Evolutionary conservation across 2,329 filamentous ascomycete species (phyloP).

Genomic region (Alternaria panax): DNA sequence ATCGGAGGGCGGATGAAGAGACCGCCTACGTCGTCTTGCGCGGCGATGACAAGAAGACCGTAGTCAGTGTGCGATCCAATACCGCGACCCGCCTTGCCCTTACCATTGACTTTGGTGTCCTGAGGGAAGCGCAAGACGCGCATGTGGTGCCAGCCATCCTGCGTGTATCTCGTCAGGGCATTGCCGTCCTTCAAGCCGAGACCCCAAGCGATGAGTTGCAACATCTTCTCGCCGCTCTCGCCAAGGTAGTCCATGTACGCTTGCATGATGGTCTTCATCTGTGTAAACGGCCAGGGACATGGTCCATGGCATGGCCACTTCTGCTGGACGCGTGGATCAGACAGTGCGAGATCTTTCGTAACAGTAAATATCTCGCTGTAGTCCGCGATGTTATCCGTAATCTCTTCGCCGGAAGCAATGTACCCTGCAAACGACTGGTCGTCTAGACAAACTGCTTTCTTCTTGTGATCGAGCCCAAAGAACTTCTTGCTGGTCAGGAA

Average conservation of each 20-base stretch:
- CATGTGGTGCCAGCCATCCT: constrained; percentile 63
- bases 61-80: constrained; percentile 64
- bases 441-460: constrained; percentile 57
- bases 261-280: constrained; percentile 53
- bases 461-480: constrained; percentile 5
- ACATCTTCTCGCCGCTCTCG: constrained; percentile 54
- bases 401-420: constrained; percentile 57
- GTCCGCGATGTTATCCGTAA: constrained; percentile 56
- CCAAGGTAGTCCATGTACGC: constrained; percentile 55
- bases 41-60: constrained; percentile 60
- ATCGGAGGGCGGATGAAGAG: constrained; percentile 58
- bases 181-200: constrained; percentile 51
- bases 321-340: constrained; percentile 51
- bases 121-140: constrained; percentile 55
- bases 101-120: constrained; percentile 54
- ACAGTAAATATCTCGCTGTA: constrained; percentile 63
- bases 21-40: constrained; percentile 61
- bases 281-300: constrained; percentile 57
- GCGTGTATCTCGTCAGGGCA: constrained; percentile 53
- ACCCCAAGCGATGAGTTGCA: constrained; percentile 57
- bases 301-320: constrained; percentile 61
- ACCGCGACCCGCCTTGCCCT: constrained; percentile 59
- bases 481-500: constrained; percentile 17
- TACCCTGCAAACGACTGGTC: constrained; percentile 58
- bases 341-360: constrained; percentile 55